Base-by-base conservation (phyloP, 2,329 filamentous ascomycete species). In the Trichoderma oligosporum region DNA sequence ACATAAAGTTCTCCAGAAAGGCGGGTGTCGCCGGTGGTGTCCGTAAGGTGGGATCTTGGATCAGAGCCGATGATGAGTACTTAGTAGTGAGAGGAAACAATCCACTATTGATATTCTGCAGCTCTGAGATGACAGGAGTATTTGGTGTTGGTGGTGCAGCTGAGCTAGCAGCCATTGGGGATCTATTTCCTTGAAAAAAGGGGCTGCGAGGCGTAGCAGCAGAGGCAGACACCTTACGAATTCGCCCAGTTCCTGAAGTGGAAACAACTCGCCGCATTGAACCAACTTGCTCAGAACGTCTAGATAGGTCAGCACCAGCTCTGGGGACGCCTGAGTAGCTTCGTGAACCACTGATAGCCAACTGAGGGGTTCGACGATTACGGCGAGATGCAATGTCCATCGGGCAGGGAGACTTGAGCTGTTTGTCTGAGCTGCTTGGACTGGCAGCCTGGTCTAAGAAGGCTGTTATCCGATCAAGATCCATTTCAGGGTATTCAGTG, bases 261-360 rank as follows among this genome's bases (percentile, higher is more conserved):
- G 81, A 83, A 12, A 77, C 76, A 41, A 82, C 81, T 39, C 81
- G 77, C 22, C 80, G 76, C 70, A 83, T 80, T 2, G 78, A 76
- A 59, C 74, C 75, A 2, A 74, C 70, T 16, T 73, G 69, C 22
- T 82, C 79, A 16, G 70, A 62, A 29, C 78, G 71, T 62, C 75
- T 75, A 16, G 72, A 64, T 53, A 73, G 66, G n/a, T 83, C 81
- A 4, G 78, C 62, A 1, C 73, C 77, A 0, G 78, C 78, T 67
- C 77, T 79, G 7, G 78, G 75, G 3, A 71, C 72, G 3, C 62
- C 74, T 0, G 78, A 74, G 38, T 71, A 75, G 61, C 71, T 76
- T 51, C 78, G 75, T 18, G 78, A 68, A 7, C 76, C 73, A 8
- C 70, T 70, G 38, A 79, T 73, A 25, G 76, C 74, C n/a, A 82